These are phyloP conservation scores for Nannochloris sp. DNA, from an alignment of 139 green algal genomes.

Conservation along the genomic window DNA sequence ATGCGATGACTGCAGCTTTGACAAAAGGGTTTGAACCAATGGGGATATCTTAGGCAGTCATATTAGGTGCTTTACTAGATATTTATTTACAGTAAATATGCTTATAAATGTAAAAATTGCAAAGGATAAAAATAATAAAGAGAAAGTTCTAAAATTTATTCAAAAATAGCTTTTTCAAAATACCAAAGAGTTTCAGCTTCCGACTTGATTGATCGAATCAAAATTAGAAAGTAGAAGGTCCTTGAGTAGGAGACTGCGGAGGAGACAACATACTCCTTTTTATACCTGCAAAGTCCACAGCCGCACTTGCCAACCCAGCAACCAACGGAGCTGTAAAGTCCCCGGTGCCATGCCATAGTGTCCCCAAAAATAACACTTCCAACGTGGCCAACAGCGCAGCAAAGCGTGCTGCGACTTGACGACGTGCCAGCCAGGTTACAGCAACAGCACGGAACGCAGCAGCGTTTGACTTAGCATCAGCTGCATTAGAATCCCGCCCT, in stretches of 20 bases:
- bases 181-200: too few relatives aligned
- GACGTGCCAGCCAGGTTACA: conserved; percentile 19
- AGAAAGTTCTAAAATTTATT: too few relatives aligned
- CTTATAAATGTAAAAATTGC: too few relatives aligned
- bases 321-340: conserved; percentile 26
- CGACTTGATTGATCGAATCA: too few relatives aligned
- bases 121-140: too few relatives aligned
- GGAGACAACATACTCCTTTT: neutral
- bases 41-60: neutral
- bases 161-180: too few relatives aligned
- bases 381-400: neutral
- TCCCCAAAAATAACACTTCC: conserved; percentile 20
- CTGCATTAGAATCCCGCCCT: neutral
- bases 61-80: neutral
- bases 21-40: neutral
- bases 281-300: neutral
- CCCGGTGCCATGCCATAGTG: conserved; percentile 20
- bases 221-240: too few relatives aligned
- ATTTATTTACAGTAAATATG: too few relatives aligned
- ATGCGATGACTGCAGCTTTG: neutral
- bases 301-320: conserved; percentile 5
- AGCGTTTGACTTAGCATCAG: conserved; percentile 1
- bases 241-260: too few relatives aligned
- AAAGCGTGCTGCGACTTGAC: conserved; percentile 10
- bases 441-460: conserved; percentile 15